Evolutionary conservation across 2,329 filamentous ascomycete species (phyloP).

Genomic region (Scedosporium apiospermum): DNA sequence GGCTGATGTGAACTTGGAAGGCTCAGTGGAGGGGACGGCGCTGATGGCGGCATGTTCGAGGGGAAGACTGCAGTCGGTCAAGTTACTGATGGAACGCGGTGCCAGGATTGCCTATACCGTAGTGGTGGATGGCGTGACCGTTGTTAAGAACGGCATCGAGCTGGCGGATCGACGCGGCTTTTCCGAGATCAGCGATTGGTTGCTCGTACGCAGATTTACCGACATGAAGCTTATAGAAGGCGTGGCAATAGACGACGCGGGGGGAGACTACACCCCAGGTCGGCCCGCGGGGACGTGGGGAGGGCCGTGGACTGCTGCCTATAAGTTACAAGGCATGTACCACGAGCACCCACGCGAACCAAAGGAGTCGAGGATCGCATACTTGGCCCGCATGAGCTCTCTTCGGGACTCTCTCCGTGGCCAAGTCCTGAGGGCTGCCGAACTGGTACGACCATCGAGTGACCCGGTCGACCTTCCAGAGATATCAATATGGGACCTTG

Average conservation of each 20-base stretch:
- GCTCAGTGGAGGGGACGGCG: slow-evolving; percentile 10
- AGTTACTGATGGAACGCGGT: slow-evolving; percentile 7
- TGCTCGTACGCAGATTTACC: slow-evolving; percentile 9
- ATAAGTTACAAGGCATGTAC: slow-evolving; percentile 1
- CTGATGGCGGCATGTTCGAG: slow-evolving; percentile 11
- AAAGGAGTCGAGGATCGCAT: slow-evolving; percentile 1
- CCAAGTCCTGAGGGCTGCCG: background rate
- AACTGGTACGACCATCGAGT: background rate
- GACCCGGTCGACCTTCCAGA: background rate
- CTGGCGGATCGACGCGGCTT: slow-evolving; percentile 2
- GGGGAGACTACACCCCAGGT: background rate
- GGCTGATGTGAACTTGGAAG: slow-evolving; percentile 9
- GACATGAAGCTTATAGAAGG: background rate
- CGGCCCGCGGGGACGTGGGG: background rate
- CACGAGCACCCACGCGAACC: background rate
- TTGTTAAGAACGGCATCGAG: slow-evolving; percentile 8
- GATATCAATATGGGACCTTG: slow-evolving; percentile 1
- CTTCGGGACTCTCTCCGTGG: background rate
- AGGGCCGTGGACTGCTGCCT: background rate
- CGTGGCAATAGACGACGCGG: background rate
- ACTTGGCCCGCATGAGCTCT: background rate
- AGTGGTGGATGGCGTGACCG: background rate
- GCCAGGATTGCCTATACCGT: slow-evolving; percentile 8
- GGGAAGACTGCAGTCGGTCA: slow-evolving; percentile 5
- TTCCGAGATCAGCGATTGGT: slow-evolving; percentile 9